These are phyloP conservation scores for Eruca vesicaria DNA, from an alignment of 441 rosid genomes.

Conservation along the genomic window DNA sequence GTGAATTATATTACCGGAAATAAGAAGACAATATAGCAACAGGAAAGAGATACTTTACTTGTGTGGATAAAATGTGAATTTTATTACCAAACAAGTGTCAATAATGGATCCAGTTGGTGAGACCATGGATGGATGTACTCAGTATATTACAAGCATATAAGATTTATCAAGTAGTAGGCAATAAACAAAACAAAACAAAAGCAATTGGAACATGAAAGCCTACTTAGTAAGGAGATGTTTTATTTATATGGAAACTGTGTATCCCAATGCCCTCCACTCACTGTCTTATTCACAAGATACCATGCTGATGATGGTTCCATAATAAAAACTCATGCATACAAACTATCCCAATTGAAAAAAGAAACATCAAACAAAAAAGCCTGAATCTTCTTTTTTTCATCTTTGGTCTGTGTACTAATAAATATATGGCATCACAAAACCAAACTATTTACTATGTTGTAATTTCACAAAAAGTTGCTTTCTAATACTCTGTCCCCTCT, in stretches of 20 bases:
- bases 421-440: conserved; percentile 28
- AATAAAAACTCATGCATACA: conserved; percentile 29
- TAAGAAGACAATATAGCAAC: too few relatives aligned
- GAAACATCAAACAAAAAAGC: conserved; percentile 15
- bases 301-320: conserved; percentile 20
- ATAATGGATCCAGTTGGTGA: background rate
- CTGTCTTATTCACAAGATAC: conserved; percentile 21
- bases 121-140: background rate
- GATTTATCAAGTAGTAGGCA: background rate
- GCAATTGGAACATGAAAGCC: background rate
- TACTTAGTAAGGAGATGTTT: too few relatives aligned
- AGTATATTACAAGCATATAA: background rate
- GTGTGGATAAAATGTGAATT: too few relatives aligned
- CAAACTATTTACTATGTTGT: conserved; percentile 32
- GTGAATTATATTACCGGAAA: too few relatives aligned
- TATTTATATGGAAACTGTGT: conserved; percentile 2
- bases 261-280: conserved; percentile 2
- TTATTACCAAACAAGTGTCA: too few relatives aligned
- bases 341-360: background rate
- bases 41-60: too few relatives aligned
- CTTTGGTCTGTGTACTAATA: conserved; percentile 20
- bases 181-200: background rate
- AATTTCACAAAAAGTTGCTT: conserved; percentile 33
- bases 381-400: conserved; percentile 1
- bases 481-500: conserved; percentile 30